These are phyloP conservation scores for Eleusine indica DNA, from an alignment of 176 grass and related monocot species.

Conservation along the genomic window DNA sequence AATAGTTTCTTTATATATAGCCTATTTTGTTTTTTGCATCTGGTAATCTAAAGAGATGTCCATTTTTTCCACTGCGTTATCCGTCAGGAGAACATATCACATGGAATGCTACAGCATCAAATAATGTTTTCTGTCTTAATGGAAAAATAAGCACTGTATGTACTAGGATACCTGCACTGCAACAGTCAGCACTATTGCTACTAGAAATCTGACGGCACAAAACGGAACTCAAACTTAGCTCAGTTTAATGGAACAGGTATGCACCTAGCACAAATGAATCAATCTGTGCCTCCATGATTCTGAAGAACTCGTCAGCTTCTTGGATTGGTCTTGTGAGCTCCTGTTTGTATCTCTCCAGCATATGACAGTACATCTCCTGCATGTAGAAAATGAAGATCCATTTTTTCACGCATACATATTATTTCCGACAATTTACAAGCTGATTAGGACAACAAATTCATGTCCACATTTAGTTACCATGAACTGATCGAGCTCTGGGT, in stretches of 20 bases:
- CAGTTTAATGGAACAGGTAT: conserved; percentile 30
- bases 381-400: conserved; percentile 21
- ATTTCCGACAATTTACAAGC: background rate
- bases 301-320: conserved; percentile 77
- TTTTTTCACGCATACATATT: background rate
- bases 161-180: conserved; percentile 30
- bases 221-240: background rate
- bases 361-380: conserved; percentile 68
- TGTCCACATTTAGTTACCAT: conserved; percentile 51
- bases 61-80: background rate
- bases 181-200: conserved; percentile 21
- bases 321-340: conserved; percentile 72
- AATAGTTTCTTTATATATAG: background rate
- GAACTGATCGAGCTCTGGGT: conserved; percentile 92
- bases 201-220: conserved; percentile 29
- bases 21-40: background rate
- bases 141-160: conserved; percentile 16
- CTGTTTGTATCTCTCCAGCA: conserved; percentile 65
- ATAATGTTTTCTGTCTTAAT: conserved; percentile 26
- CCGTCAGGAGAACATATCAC: conserved; percentile 2
- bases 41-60: background rate
- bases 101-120: conserved; percentile 5
- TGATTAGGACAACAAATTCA: background rate
- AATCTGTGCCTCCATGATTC: conserved; percentile 71
- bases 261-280: conserved; percentile 57